Base-by-base conservation (phyloP, 2,329 filamentous ascomycete species). In the Alternaria arbusti region DNA sequence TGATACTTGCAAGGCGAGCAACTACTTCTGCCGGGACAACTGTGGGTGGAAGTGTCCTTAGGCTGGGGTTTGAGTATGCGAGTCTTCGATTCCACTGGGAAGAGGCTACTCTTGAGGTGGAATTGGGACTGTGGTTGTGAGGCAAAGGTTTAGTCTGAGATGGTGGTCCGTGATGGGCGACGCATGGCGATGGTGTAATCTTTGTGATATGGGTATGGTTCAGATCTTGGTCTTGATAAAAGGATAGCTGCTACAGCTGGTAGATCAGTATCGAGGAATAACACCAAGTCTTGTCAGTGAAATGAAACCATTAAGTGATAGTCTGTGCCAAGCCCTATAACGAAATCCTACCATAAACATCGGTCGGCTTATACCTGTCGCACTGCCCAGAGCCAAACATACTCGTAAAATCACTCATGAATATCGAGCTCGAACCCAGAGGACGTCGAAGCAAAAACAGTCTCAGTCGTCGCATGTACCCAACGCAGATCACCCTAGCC, bases 1-100 rank as follows among this genome's bases (percentile, higher is more conserved):
- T 26, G 44, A 57, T 2, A 57, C 54, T 7, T 57, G 54, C 22
- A 44, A 43, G 15, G 13, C 15, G 25, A 32, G 15, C 15, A 4
- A 22, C 10, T 20, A 20, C 13, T 57, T 32, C 54, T 57, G 54
- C 20, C 25, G 30, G 54, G 15, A 80, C 78, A 81, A 20, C 52
- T 64, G 43, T 25, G 13, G 49, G 9, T 51, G 32, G 12, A 51
- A 8, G 12, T n/a, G 22, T 13, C 30, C 26, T 10, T 51, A 32
- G 17, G 15, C 17, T 40, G 36, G 36, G 0, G n/a, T 5, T 10
- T 5, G 32, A 2, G 36, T 40, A 1, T 40, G 7, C 7, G 32
- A 40, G 32, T 2, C 20, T 20, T 20, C 20, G 20, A 20, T 20
- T 20, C 0, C 36, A 3, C 36, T 17, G 36, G 36, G n/a, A 17